Evolutionary conservation across 768 basidiomycete genomes (phyloP).

Genomic region (Pleurotus pulmonarius): DNA sequence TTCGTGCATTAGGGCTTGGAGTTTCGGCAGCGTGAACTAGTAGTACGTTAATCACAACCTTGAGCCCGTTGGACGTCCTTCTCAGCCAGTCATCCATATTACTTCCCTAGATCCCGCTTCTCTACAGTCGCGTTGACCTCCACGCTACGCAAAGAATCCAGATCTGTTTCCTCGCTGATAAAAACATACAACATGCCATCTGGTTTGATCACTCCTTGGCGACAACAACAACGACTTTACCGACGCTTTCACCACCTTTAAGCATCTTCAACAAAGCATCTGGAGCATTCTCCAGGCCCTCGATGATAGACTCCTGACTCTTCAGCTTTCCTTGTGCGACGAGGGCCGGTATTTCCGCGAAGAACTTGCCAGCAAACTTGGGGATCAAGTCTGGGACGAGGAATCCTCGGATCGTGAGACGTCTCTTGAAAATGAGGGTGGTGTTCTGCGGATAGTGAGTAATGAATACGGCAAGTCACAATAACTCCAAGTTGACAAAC

Average conservation of each 20-base stretch:
- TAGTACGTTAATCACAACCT: no score
- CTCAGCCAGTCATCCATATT: no score
- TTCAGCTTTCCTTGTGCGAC: slow-evolving; percentile 35
- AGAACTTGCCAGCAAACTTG: slow-evolving; percentile 32
- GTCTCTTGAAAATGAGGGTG: slow-evolving; percentile 25
- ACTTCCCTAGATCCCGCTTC: no score
- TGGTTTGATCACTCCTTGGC: background rate
- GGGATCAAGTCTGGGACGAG: slow-evolving; percentile 21
- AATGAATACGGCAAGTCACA: background rate
- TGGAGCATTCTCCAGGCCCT: slow-evolving; percentile 33
- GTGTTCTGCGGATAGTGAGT: slow-evolving; percentile 20
- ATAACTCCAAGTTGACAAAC: background rate
- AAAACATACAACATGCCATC: no score
- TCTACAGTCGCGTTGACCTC: no score
- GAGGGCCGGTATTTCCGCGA: slow-evolving; percentile 29
- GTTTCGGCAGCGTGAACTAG: no score
- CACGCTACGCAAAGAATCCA: no score
- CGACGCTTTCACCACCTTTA: slow-evolving; percentile 16
- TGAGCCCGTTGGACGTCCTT: no score
- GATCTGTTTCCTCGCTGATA: no score
- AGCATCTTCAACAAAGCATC: slow-evolving; percentile 31
- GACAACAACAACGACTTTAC: slow-evolving; percentile 1
- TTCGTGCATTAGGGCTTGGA: no score
- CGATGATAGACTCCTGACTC: slow-evolving; percentile 30
- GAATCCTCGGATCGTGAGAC: slow-evolving; percentile 35